phyloP scores from a whole-genome alignment of 805 yeast genomes.

The Debaryomyces maramus region DNA sequence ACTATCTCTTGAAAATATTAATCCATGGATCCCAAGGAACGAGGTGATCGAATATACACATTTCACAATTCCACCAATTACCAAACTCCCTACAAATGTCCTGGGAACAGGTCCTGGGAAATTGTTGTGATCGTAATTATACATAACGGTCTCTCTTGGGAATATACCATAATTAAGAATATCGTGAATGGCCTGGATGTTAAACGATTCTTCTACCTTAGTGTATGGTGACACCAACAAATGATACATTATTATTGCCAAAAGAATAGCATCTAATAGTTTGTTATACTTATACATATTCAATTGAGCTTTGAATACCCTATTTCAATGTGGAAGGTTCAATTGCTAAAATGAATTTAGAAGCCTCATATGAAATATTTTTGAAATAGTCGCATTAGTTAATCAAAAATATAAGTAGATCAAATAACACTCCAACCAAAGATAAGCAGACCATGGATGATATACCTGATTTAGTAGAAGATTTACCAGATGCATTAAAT shows the following conservation, averaged over 20 bases:
- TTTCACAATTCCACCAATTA: conserved; percentile 48
- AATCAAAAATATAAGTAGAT: too few relatives aligned
- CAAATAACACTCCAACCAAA: too few relatives aligned
- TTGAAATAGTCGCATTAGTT: too few relatives aligned
- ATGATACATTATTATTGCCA: conserved; percentile 50
- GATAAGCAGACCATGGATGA: too few relatives aligned
- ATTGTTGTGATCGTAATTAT: conserved; percentile 65
- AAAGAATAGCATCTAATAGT: conserved; percentile 29
- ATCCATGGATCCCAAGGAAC: conserved; percentile 20
- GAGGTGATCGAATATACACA: conserved; percentile 24
- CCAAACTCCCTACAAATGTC: conserved; percentile 71
- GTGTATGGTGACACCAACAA: conserved; percentile 71
- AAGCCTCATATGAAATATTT: too few relatives aligned
- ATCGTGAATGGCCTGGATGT: conserved; percentile 86
- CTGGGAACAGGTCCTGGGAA: conserved; percentile 93
- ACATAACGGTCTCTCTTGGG: conserved; percentile 27
- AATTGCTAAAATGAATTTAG: too few relatives aligned
- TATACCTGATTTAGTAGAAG: conserved; percentile 36
- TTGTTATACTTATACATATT: conserved; percentile 18
- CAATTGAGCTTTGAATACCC: neutral
- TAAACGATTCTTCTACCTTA: conserved; percentile 93
- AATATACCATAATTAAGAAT: conserved; percentile 60
- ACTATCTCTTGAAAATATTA: conserved; percentile 6
- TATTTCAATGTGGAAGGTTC: too few relatives aligned
- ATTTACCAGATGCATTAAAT: conserved; percentile 4